Percentiles rank a stretch among this genome's conserved stretches.
These are phyloP conservation scores for Penicillium palitans DNA, from an alignment of 2,329 filamentous ascomycete species.

Conservation along the genomic window DNA sequence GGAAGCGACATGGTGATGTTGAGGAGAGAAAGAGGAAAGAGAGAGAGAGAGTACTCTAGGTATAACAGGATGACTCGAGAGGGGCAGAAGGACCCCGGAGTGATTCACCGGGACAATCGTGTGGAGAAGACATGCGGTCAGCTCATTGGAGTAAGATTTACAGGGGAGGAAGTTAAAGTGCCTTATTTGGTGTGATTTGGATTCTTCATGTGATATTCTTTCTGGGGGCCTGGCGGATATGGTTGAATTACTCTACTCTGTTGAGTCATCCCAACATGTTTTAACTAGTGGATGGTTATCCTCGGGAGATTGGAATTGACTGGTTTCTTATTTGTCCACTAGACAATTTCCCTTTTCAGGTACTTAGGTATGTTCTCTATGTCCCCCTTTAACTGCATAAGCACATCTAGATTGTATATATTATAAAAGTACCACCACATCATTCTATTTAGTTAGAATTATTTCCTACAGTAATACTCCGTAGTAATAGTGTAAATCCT, in stretches of 20 bases:
- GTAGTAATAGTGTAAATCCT: background rate
- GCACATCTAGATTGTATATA: background rate
- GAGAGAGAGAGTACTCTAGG: background rate
- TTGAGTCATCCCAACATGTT: background rate
- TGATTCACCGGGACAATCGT: constrained; percentile 1
- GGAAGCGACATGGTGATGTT: constrained; percentile 30
- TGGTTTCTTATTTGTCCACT: background rate
- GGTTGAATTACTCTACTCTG: background rate
- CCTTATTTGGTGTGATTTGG: background rate
- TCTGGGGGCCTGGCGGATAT: too few species aligned
- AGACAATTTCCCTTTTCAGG: background rate
- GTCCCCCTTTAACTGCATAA: background rate
- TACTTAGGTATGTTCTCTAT: too few species aligned
- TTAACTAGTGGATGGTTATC: too few species aligned
- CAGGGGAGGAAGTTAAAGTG: background rate
- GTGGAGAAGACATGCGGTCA: background rate
- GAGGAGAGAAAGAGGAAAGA: background rate
- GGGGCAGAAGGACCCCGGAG: background rate
- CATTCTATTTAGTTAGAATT: background rate
- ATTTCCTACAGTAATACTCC: too few species aligned
- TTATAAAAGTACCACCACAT: too few species aligned
- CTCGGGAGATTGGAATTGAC: background rate
- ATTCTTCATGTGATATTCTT: background rate
- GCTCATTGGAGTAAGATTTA: background rate
- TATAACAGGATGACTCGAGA: background rate